Conservation (phyloP, 768 basidiomycete genomes). For the Candolleomyces efflorescens region DNA sequence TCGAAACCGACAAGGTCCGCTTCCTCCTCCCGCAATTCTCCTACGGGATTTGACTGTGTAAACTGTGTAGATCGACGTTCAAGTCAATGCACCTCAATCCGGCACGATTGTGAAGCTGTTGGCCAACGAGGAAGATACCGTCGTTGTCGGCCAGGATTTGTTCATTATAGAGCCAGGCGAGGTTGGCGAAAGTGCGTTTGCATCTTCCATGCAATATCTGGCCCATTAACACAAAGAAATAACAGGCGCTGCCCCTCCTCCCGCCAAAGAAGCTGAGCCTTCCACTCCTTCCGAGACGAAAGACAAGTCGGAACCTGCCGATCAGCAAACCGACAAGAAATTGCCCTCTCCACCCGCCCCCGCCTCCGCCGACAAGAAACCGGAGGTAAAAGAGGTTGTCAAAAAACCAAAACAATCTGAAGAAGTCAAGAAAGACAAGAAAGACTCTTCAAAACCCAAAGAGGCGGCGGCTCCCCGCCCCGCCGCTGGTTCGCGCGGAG, state of each 20-base stretch:
- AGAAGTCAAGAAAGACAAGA: conserved; percentile 30
- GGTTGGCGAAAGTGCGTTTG: conserved; percentile 41
- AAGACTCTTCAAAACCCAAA: conserved; percentile 25
- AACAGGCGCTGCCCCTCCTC: conserved; percentile 20
- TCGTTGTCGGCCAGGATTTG: conserved; percentile 91
- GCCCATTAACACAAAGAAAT: no score
- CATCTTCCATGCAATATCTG: background rate
- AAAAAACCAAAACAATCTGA: conserved; percentile 22
- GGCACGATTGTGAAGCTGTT: conserved; percentile 87
- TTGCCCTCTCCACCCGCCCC: conserved; percentile 42
- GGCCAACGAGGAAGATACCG: conserved; percentile 90
- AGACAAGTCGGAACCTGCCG: conserved; percentile 41
- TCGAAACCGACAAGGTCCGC: conserved; percentile 95
- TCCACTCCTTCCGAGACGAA: conserved; percentile 23
- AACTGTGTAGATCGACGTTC: conserved; percentile 80
- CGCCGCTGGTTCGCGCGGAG: conserved; percentile 55
- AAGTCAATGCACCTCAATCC: conserved; percentile 87
- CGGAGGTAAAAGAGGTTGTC: conserved; percentile 12
- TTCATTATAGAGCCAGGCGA: conserved; percentile 88
- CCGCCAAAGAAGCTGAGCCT: conserved; percentile 26
- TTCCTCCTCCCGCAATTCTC: background rate
- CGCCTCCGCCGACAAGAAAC: conserved; percentile 27
- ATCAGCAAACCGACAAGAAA: conserved; percentile 45
- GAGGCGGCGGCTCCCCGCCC: conserved; percentile 30
- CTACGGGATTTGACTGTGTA: conserved; percentile 4